Evolutionary conservation across 2,329 filamentous ascomycete genomes (phyloP), one percentile per base, ranked within the genome.

Genomic region (Metarhizium album): DNA sequence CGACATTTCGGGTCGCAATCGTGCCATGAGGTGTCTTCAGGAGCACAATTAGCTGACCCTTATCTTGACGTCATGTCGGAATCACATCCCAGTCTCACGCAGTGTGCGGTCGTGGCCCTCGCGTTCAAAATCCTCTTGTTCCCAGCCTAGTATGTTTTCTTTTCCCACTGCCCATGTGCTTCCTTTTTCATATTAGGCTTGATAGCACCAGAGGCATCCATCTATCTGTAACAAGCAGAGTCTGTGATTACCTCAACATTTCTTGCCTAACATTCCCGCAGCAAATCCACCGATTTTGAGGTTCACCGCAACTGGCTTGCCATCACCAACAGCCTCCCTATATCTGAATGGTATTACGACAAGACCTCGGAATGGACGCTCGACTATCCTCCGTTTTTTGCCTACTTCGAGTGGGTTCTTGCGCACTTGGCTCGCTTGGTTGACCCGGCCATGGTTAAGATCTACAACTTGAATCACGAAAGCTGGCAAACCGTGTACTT

Each of bases 291-390:
- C 60, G 93, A 98, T 68, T 98, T 98, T 62, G 93, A 98, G 69
- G 93, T 98, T 50, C 93, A 98, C 70, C 84, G 93, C 58, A 98
- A 98, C 74, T 98, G 93, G 93, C 82, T 98, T 40, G 93, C 93
- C 56, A 89, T 97, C 59, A 97, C 93, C 4, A 78, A 95, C 70
- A 95, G 87, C 54, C 77, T 97, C 20, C 87, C 91, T 3, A 70
- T 90, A 47, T 82, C 86, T 67, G 76, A 94, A 59, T 98, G 93
- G 93, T 98, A 98, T 70, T 90, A 85, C 64, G 93, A 98, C 75
- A 86, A 90, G 71, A 95, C 90, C 2, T 98, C 93, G 53, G 89
- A 97, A 88, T 98, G 93, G 93, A 98, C 93, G 0, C 84, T 98
- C 63, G 93, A 98, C 72, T 98, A 98, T 66, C 93, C 93, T 31